phyloP scores from a whole-genome alignment of 306 rosid genomes.

The Mimosa bimucronata region DNA sequence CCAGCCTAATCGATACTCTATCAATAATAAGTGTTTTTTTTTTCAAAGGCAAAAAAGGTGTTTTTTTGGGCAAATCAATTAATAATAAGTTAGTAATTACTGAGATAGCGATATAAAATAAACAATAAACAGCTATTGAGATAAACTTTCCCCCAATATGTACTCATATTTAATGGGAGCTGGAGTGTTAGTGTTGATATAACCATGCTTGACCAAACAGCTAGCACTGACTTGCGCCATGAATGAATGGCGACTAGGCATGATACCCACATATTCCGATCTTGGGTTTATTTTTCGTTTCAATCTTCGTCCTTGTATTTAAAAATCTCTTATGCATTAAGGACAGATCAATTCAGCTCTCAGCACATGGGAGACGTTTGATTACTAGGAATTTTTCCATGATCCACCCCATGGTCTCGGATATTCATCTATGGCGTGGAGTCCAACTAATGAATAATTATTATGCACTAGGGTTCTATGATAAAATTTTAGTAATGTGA shows the following conservation, averaged over 20 bases:
- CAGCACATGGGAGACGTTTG: background rate
- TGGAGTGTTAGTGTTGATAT: background rate
- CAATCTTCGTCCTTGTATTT: background rate
- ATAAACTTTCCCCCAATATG: too few species aligned
- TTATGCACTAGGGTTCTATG: too few species aligned
- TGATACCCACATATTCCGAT: background rate
- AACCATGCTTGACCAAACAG: too few species aligned
- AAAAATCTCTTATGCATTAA: background rate
- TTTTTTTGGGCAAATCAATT: too few species aligned
- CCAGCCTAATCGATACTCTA: background rate
- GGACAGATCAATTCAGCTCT: background rate
- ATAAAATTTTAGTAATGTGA: background rate
- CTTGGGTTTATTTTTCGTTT: background rate
- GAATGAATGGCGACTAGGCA: background rate
- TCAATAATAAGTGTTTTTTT: too few species aligned
- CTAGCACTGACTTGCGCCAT: too few species aligned
- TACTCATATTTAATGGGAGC: too few species aligned
- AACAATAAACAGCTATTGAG: too few species aligned
- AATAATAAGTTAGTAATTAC: too few species aligned
- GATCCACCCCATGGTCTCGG: background rate
- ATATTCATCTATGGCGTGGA: background rate
- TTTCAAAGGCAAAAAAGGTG: too few species aligned
- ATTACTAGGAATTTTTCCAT: background rate
- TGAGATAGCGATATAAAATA: too few species aligned
- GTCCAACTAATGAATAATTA: background rate